Conservation (phyloP, 768 basidiomycete species). For the Termitomyces sp. region DNA sequence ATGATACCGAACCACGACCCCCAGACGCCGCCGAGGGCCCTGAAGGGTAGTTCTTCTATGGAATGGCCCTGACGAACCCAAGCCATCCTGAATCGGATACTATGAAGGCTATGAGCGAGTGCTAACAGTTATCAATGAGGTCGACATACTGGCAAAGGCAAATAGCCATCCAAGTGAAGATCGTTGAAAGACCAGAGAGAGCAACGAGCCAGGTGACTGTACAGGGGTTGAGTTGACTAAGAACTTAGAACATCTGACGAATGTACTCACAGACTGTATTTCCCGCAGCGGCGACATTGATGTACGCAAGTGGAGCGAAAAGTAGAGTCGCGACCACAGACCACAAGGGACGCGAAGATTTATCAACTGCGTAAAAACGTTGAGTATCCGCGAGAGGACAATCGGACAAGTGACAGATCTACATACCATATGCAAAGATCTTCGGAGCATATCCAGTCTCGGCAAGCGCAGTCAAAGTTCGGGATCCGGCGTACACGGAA, state of each 20-base stretch:
- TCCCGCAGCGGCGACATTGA: conserved; percentile 34
- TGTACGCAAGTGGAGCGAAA: conserved; percentile 38
- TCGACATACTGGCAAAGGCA: conserved; percentile 41
- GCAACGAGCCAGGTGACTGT: conserved; percentile 42
- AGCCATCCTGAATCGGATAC: conserved; percentile 42
- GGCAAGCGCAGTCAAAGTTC: conserved; percentile 42
- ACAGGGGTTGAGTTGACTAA: not conserved
- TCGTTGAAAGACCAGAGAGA: conserved; percentile 42
- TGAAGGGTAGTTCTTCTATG: conserved; percentile 41
- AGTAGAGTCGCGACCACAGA: conserved; percentile 33
- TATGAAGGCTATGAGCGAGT: conserved; percentile 6
- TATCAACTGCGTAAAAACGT: conserved; percentile 29
- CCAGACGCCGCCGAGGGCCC: conserved; percentile 38
- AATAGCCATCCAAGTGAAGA: conserved; percentile 44
- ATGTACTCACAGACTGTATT: conserved; percentile 33
- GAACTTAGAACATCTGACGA: not conserved
- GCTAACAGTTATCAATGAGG: not conserved
- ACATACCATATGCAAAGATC: conserved; percentile 33
- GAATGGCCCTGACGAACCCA: conserved; percentile 44
- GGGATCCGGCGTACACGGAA: conserved; percentile 42
- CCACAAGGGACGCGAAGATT: conserved; percentile 42
- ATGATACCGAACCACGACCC: conserved; percentile 45
- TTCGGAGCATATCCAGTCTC: conserved; percentile 46
- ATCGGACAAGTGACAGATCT: not conserved
- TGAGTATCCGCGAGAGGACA: not conserved